Evolutionary conservation across 805 yeast species (phyloP).

Genomic region (Wickerhamomyces chaumierensis): DNA sequence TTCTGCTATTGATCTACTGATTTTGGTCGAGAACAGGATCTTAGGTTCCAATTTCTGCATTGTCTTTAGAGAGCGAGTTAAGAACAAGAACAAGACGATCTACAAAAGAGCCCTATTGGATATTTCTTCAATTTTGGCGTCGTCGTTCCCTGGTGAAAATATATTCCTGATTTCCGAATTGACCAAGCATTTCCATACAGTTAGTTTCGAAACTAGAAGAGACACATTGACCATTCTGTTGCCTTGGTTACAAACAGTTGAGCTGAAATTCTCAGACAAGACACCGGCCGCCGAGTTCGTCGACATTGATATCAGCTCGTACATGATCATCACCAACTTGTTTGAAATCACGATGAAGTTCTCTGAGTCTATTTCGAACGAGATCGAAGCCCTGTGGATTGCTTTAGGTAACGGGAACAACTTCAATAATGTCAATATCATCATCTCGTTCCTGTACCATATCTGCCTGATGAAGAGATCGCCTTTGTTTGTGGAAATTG

Average conservation of each 20-base stretch:
- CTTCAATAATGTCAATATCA: constrained; percentile 56
- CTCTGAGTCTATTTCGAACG: constrained; percentile 66
- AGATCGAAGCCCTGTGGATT: constrained; percentile 91
- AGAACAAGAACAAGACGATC: constrained; percentile 69
- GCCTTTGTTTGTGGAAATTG: constrained; percentile 62
- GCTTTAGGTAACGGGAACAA: constrained; percentile 75
- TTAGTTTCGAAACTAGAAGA: constrained; percentile 47
- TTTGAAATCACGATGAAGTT: constrained; percentile 78
- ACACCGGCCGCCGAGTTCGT: constrained; percentile 9
- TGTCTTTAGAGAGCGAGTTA: constrained; percentile 57
- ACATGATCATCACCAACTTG: constrained; percentile 70
- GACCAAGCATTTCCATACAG: constrained; percentile 56
- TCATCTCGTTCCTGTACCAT: constrained; percentile 57
- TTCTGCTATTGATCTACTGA: constrained; percentile 62
- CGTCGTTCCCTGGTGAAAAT: constrained; percentile 45
- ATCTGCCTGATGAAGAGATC: constrained; percentile 62
- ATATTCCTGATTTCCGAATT: constrained; percentile 58
- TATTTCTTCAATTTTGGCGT: constrained; percentile 63
- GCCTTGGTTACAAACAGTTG: constrained; percentile 90
- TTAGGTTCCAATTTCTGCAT: constrained; percentile 43
- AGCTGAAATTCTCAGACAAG: constrained; percentile 34
- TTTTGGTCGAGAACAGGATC: constrained; percentile 48
- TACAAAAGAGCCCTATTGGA: constrained; percentile 80
- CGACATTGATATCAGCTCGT: constrained; percentile 27
- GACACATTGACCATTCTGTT: constrained; percentile 71